Evolutionary conservation across 192 early-diverging fungal genomes (phyloP), one percentile per base, ranked within the genome.

Genomic region (Coemansia sp.): DNA sequence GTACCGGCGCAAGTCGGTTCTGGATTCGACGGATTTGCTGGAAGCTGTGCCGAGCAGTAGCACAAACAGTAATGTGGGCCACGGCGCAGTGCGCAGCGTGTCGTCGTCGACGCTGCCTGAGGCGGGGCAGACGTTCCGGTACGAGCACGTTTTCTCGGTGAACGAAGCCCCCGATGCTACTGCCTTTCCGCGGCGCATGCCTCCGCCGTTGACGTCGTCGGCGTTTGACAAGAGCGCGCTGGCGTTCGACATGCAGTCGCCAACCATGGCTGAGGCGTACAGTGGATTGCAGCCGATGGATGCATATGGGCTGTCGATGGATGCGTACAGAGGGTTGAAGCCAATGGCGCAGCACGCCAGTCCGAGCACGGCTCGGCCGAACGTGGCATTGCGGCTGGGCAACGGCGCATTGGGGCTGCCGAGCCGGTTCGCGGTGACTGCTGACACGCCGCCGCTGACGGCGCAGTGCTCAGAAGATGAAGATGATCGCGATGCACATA

Each of bases 1-100:
- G 50, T 81, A 81, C 69, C 78, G 78, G 2, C 78, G 78, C 72
- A 74, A 71, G 68, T 81, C 78, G 0, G 78, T 74, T 15, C 59
- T 74, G 19, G 65, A 71, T 34, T 49, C 72, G 6, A 54, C 78
- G 5, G 78, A 67, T 25, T 9, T 51, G 11, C 58, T 49, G 46
- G 49, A 22, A 26, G 36, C 15, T 11, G 52, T 48, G 34, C 51
- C 66, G 34, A 49, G 59, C 67, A 55, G 56, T 49, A 74, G 53
- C 53, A 48, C 42, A 28, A 40, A 58, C 58, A 51, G 47, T 50
- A 67, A 47, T 3, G 19, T 25, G 21, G 52, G 49, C 49, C 48
- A 62, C 47, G 48, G 59, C 21, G 59, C 40, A 14, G 51, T 37
- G 51, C 77, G 77, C 23, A 60, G 68, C 46, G 68, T 74, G 15